Evolutionary conservation across 768 basidiomycete genomes (phyloP).

Genomic region (Psilocybe cyanescens): DNA sequence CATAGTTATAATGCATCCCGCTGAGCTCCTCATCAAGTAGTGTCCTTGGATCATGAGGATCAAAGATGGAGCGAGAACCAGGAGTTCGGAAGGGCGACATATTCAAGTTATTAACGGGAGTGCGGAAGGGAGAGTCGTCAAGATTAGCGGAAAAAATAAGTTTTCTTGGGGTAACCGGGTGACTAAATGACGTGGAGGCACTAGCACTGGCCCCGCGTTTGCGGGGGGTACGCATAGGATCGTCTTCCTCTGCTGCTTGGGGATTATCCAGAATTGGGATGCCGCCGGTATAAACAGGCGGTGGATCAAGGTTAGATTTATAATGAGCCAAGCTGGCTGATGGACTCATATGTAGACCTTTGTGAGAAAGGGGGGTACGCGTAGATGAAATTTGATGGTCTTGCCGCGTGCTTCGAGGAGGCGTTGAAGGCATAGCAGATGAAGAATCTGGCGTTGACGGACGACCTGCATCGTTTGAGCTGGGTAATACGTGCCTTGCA

Average conservation of each 20-base stretch:
- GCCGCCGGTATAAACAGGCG: constrained; percentile 40
- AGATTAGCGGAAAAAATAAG: constrained; percentile 38
- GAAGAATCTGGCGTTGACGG: constrained; percentile 31
- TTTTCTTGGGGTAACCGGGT: constrained; percentile 41
- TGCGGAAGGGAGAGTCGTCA: constrained; percentile 44
- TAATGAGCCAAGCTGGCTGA: constrained; percentile 68
- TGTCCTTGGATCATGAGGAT: constrained; percentile 72
- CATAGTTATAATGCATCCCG: constrained; percentile 45
- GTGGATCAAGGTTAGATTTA: constrained; percentile 70
- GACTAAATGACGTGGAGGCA: constrained; percentile 24
- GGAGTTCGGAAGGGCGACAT: constrained; percentile 50
- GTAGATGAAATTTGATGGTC: constrained; percentile 54
- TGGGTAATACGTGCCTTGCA: constrained; percentile 18
- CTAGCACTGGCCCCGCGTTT: constrained; percentile 31
- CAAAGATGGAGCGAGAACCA: constrained; percentile 55
- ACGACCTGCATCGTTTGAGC: constrained; percentile 21
- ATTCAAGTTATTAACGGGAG: constrained; percentile 25
- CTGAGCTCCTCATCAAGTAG: constrained; percentile 76
- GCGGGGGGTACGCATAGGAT: constrained; percentile 43
- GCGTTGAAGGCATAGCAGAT: constrained; percentile 41
- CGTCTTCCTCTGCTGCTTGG: constrained; percentile 28
- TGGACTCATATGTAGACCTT: constrained; percentile 72
- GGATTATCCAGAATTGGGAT: constrained; percentile 23
- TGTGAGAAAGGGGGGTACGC: constrained; percentile 71
- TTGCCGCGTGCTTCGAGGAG: constrained; percentile 29